These are phyloP conservation scores for Pisolithus sp. DNA, from an alignment of 768 basidiomycete species.

Conservation along the genomic window DNA sequence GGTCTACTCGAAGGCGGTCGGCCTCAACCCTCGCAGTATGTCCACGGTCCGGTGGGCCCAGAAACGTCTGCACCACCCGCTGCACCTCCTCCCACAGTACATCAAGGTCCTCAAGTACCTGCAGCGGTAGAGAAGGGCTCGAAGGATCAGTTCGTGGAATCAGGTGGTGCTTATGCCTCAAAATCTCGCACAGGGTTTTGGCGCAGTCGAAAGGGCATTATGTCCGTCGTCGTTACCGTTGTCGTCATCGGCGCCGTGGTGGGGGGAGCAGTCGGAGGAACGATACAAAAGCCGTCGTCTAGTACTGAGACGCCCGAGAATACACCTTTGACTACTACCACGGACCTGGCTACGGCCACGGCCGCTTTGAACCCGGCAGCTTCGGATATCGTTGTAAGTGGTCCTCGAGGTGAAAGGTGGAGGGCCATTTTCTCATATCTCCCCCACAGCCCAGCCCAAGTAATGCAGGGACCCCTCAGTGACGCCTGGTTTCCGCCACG, in stretches of 20 bases:
- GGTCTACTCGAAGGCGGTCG: slow-evolving; percentile 33
- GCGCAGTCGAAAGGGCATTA: slow-evolving; percentile 40
- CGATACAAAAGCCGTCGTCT: too few relatives aligned
- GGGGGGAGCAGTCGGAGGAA: slow-evolving; percentile 55
- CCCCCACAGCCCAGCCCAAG: too few relatives aligned
- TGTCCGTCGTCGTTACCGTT: slow-evolving; percentile 34
- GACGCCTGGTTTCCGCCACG: too few relatives aligned
- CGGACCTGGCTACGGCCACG: too few relatives aligned
- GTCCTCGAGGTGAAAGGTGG: too few relatives aligned
- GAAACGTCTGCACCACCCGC: slow-evolving; percentile 7
- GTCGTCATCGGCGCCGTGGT: slow-evolving; percentile 46
- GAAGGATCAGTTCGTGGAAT: slow-evolving; percentile 8
- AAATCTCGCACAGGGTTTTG: slow-evolving; percentile 36
- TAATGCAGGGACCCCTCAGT: too few relatives aligned
- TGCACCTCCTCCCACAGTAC: neutral
- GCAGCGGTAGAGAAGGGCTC: slow-evolving; percentile 7
- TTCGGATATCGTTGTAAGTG: too few relatives aligned
- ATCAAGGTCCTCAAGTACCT: slow-evolving; percentile 5
- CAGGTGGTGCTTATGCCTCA: neutral
- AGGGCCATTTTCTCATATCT: too few relatives aligned
- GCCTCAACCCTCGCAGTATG: slow-evolving; percentile 16
- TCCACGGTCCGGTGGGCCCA: slow-evolving; percentile 11
- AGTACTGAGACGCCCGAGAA: too few relatives aligned
- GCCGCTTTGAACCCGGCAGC: too few relatives aligned
- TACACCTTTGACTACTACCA: too few relatives aligned